Evolutionary conservation across 1,284 basidiomycete species (phyloP).

Genomic region (Pseudozyma sp.): DNA sequence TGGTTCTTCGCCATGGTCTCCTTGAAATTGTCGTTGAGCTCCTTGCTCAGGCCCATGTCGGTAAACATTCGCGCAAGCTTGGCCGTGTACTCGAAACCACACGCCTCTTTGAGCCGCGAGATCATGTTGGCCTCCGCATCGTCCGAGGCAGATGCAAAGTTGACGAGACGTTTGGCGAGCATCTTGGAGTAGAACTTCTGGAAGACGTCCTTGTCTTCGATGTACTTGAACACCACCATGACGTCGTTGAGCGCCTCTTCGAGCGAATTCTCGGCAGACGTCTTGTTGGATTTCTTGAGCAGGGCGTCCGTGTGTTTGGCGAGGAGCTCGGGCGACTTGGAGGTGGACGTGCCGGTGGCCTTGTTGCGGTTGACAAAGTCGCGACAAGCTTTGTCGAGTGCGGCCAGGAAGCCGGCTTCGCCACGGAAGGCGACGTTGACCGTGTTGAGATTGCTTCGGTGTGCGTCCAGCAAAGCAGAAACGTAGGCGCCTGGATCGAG

Average conservation of each 20-base stretch:
- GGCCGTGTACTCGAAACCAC: constrained; percentile 98
- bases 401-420: constrained; percentile 94
- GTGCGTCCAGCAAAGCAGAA: constrained; percentile 89
- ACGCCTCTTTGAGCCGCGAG: constrained; percentile 96
- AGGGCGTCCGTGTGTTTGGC: constrained; percentile 93
- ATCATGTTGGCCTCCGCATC: constrained; percentile 99
- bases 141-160: constrained; percentile 91
- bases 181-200: constrained; percentile 99
- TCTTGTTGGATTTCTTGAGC: constrained; percentile 93
- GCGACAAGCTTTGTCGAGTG: constrained; percentile 90
- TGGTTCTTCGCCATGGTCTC: constrained; percentile 89
- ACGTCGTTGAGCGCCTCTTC: constrained; percentile 91
- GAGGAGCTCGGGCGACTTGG: constrained; percentile 87
- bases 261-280: constrained; percentile 85
- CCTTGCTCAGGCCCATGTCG: constrained; percentile 94
- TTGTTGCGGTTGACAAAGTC: constrained; percentile 96
- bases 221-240: constrained; percentile 98
- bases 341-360: constrained; percentile 72
- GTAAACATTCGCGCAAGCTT: constrained; percentile 99
- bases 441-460: constrained; percentile 90
- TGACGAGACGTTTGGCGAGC: constrained; percentile 92
- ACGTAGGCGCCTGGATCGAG: constrained; percentile 89
- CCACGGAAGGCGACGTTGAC: constrained; percentile 90
- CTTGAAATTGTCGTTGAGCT: constrained; percentile 95
- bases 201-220: constrained; percentile 99